These are phyloP conservation scores for Sordaria brevicollis DNA, from an alignment of 495 filamentous ascomycete species.

Conservation along the genomic window DNA sequence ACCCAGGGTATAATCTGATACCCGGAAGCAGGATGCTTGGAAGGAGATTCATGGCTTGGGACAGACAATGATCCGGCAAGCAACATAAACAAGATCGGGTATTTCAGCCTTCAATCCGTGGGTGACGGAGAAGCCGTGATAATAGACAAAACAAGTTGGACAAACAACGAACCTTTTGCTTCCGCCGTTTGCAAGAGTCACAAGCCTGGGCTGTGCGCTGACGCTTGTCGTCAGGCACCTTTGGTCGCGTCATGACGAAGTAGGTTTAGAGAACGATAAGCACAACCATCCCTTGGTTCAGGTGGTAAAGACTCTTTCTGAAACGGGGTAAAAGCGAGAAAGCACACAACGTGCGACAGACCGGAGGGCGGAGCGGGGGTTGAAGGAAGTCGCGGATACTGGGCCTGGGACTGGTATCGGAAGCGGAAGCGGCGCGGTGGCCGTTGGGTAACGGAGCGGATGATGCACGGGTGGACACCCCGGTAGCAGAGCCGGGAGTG, in stretches of 20 bases:
- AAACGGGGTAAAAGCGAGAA: neutral
- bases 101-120: neutral
- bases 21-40: neutral
- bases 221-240: constrained; percentile 53
- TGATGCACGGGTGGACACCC: constrained; percentile 22
- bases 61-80: neutral
- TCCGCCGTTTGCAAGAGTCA: constrained; percentile 68
- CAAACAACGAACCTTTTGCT: constrained; percentile 55
- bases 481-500: constrained; percentile 22
- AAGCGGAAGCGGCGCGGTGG: constrained; percentile 16
- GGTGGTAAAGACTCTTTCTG: constrained; percentile 10
- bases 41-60: neutral
- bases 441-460: constrained; percentile 18
- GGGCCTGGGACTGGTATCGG: constrained; percentile 16
- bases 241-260: constrained; percentile 49
- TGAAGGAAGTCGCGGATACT: neutral
- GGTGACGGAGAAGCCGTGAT: neutral
- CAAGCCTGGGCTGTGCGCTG: constrained; percentile 59
- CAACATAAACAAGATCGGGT: neutral
- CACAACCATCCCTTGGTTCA: constrained; percentile 23
- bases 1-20: neutral
- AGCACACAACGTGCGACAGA: constrained; percentile 13
- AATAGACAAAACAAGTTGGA: constrained; percentile 7
- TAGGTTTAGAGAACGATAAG: constrained; percentile 5
- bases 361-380: constrained; percentile 8